A percentile compares a stretch with the other conserved stretches of the same genome.
phyloP scores from a whole-genome alignment of 345 rosid species.

The Corchorus capsularis region DNA sequence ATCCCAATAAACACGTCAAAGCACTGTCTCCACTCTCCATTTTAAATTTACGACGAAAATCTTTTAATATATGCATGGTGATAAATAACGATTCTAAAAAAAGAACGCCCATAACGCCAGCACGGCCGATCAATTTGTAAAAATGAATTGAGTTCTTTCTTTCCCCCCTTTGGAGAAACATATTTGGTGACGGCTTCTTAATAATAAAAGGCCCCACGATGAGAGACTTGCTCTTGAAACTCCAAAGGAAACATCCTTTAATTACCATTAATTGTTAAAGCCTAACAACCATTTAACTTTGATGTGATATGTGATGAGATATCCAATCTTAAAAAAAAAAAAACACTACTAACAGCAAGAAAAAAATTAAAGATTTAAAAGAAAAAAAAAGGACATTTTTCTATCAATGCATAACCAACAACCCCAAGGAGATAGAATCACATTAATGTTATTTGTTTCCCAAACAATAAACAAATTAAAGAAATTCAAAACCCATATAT shows the following conservation, averaged over 20 bases:
- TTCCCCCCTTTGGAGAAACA: no score
- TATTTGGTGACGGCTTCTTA: not conserved
- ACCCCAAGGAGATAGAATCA: not conserved
- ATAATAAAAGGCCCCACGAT: not conserved
- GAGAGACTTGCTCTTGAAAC: not conserved
- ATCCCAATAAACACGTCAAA: no score
- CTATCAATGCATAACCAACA: no score
- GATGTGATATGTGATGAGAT: not conserved
- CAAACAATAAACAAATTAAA: not conserved
- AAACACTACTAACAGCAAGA: not conserved
- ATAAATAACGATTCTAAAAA: no score
- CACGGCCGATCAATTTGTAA: no score
- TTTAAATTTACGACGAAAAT: no score
- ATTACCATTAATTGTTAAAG: not conserved
- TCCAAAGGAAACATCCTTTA: not conserved
- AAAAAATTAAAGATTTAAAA: not conserved
- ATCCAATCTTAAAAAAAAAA: no score
- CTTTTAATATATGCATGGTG: no score
- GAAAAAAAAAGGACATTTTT: no score
- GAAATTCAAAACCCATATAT: not conserved
- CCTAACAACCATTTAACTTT: not conserved
- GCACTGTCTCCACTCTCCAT: no score
- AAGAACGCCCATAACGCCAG: no score
- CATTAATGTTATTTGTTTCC: not conserved
- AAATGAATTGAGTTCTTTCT: no score